Evolutionary conservation across 768 basidiomycete genomes (phyloP), one percentile per base, ranked within the genome.

Genomic region (Boletus pseudopeckii): DNA sequence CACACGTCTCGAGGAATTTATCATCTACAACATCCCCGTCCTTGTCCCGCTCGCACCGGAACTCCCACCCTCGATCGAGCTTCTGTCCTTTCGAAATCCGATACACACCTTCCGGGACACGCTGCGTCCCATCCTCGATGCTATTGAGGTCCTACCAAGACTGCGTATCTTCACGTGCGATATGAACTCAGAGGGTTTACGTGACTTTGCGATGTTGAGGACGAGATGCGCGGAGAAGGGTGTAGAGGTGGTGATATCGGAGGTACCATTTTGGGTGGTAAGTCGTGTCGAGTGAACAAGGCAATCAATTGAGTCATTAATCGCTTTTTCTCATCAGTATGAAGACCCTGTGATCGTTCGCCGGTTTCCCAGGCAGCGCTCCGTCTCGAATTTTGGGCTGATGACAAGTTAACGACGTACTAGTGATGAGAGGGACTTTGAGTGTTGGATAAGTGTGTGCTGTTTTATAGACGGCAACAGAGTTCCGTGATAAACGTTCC

Each of bases 51-150:
- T 79, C 18, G 66, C 51, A 3, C 57, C 48, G 9, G 51, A 54
- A 5, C 67, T 80, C 8, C 72, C 79, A 6, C 51, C 52, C 10
- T 67, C 72, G 2, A 60, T 80, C 32, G 70, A 77, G 49, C 77
- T 78, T 52, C 54, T 80, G 5, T 65, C 65, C 32, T 71, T 77
- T 54, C 61, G 74, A 33, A 73, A 72, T 51, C 61, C 64, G 18
- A 20, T 28, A 11, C 62, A 65, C 45, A 55, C 60, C 2, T 57
- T 56, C 8, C 56, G 64, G 34, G 47, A 55, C 11, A 62, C 69
- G 36, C 54, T 75, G 22, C 39, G 30, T 15, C 63, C 66, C 2
- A 54, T 77, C 14, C 64, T 77, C 5, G 46, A 62, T 1, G 70
- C 70, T 2, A 54, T 78, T 20, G 56, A 67, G 7, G 50, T 51